Conservation (phyloP, 495 filamentous ascomycete species). For the Bombardia bombarda region DNA sequence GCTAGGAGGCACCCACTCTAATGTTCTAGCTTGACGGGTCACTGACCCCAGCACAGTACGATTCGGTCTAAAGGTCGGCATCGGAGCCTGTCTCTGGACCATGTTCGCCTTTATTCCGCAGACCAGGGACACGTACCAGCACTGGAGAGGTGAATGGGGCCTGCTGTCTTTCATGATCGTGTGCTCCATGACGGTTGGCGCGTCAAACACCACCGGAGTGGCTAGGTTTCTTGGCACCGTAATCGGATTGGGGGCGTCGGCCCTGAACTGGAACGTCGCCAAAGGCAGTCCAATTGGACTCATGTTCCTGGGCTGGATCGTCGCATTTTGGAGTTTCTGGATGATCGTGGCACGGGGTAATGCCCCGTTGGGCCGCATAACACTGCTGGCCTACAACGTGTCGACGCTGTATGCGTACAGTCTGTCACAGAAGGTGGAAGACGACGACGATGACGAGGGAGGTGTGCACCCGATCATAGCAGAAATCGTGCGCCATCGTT, state of each 20-base stretch:
- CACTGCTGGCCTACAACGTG: conserved; percentile 94
- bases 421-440: conserved; percentile 66
- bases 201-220: conserved; percentile 84
- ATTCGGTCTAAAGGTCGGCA: conserved; percentile 88
- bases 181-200: conserved; percentile 93
- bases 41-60: conserved; percentile 35
- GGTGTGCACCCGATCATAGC: conserved; percentile 73
- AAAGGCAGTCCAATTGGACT: conserved; percentile 64
- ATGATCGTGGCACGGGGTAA: conserved; percentile 78
- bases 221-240: conserved; percentile 83
- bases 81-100: conserved; percentile 79
- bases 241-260: conserved; percentile 67
- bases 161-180: conserved; percentile 96
- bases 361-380: conserved; percentile 86
- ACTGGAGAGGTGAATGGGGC: conserved; percentile 96
- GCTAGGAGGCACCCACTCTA: conserved; percentile 2
- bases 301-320: conserved; percentile 68
- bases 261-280: conserved; percentile 68
- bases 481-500: conserved; percentile 84
- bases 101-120: conserved; percentile 73
- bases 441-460: conserved; percentile 80
- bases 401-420: conserved; percentile 92
- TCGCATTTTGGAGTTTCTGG: conserved; percentile 78
- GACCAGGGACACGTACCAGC: conserved; percentile 71
- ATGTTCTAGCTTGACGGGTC: not conserved